These are phyloP conservation scores for Isoetes taiwanensis DNA, from an alignment of 75 land plant species.

Conservation along the genomic window DNA sequence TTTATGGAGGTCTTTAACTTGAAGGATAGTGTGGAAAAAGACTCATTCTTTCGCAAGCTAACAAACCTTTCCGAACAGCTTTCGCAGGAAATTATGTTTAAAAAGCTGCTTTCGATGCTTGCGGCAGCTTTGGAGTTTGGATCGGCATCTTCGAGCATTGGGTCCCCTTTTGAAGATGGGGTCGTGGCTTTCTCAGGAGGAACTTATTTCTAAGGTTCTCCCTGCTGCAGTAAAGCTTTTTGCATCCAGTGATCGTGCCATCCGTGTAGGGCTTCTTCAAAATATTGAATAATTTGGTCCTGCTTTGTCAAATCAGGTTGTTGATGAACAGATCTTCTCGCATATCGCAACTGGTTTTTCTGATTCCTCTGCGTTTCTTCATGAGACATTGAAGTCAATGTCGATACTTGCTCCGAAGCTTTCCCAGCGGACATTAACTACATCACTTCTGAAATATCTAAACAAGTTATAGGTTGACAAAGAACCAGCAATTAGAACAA, in stretches of 20 bases:
- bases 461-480: slow-evolving; percentile 99
- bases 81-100: slow-evolving; percentile 88
- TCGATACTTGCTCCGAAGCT: slow-evolving; percentile 90
- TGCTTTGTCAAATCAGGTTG: slow-evolving; percentile 70
- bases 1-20: slow-evolving; percentile 93
- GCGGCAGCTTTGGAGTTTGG: slow-evolving; percentile 98
- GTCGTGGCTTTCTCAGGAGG: slow-evolving; percentile 85
- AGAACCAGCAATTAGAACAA: slow-evolving; percentile 97
- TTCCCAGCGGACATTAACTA: slow-evolving; percentile 85
- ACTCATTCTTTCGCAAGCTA: slow-evolving; percentile 91
- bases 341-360: slow-evolving; percentile 93
- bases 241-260: slow-evolving; percentile 89
- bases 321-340: slow-evolving; percentile 96
- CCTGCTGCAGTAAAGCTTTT: slow-evolving; percentile 91
- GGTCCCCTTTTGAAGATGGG: slow-evolving; percentile 85
- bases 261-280: slow-evolving; percentile 80
- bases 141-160: slow-evolving; percentile 91
- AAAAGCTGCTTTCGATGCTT: slow-evolving; percentile 89
- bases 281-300: slow-evolving; percentile 93
- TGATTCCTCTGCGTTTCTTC: slow-evolving; percentile 89
- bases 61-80: slow-evolving; percentile 89
- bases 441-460: slow-evolving; percentile 79
- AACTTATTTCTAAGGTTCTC: slow-evolving; percentile 76
- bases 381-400: slow-evolving; percentile 97
- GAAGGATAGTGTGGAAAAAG: slow-evolving; percentile 97